Evolutionary conservation across 2,329 filamentous ascomycete genomes (phyloP), one percentile per base, ranked within the genome.

Genomic region (Aspergillus caelatus): DNA sequence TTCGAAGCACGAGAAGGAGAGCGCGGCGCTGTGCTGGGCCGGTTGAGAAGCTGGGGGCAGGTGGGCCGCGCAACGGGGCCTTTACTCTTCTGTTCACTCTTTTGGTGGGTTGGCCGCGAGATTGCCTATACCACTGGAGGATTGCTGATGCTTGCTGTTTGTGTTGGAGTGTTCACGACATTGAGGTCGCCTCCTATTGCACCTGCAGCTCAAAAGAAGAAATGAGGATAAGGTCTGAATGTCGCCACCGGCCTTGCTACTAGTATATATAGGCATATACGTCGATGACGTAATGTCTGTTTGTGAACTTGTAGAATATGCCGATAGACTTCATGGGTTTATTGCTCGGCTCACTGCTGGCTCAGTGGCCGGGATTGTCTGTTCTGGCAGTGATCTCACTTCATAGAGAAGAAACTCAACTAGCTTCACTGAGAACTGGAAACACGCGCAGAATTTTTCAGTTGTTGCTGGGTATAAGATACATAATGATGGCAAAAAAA

Each of bases 91-190:
- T 98, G 95, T 66, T 93, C 92, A 56, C 83, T 99, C 61, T 99
- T 99, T 81, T 99, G 95, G 95, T 99, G 95, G 95, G 94, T 93
- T 8, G 95, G 95, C 0, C 84, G 95, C 54, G 91, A 96, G 74
- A 85, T 89, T 12, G 95, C 95, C 2, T 99, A 98, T 77, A 84
- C 83, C 1, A 84, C 93, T 71, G 95, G 95, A 4, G 91, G 92
- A 0, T 83, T 87, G 14, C 93, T 93, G 6, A 96, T 98, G 82
- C 78, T 91, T 6, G 87, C 83, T 1, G 94, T 98, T 12, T 85
- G 86, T 52, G 84, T 83, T 12, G 79, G 93, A 28, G 92, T 91
- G 0, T 91, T 96, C 75, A 84, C 86, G 23, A 86, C 86, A 0
- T 78, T 97, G 66, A 92, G 89, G 79, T 84, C 88, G 23, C 91